Base-by-base conservation (phyloP, 2,329 filamentous ascomycete genomes). In the Botrytis sinoallii region DNA sequence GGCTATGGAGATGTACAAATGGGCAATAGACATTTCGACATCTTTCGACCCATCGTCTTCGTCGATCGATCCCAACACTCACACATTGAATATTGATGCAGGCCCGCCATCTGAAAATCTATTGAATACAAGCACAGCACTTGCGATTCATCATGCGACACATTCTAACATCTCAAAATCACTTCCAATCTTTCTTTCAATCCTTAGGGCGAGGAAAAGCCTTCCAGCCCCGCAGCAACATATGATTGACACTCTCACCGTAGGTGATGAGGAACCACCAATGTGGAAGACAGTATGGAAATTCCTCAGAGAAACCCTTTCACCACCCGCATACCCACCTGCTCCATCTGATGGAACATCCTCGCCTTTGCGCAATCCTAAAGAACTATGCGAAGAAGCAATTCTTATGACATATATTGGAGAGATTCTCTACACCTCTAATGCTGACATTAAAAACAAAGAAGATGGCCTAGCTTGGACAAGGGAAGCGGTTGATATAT, bases 321-420 rank as follows among this genome's bases (percentile, higher is more conserved):
- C 55, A 25, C 85, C 87, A 8, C 89, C 91, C 0, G 83, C 86
- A 2, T 97, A 94, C 80, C 94, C 95, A 0, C 82, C 89, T 0
- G 87, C 92, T 0, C 92, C 91, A 0, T 85, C 88, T 0, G 90
- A 93, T 67, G 95, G 95, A 71, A 88, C 92, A 65, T 83, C 88
- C 4, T 86, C 91, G 0, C 89, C 95, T 0, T 83, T 86, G 73
- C 91, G 93, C 65, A 88, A 88, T 72, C 80, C 89, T 16, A 85
- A 87, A 42, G 89, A 93, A 76, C 87, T 88, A 55, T 98, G 95
- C 82, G 92, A 96, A 77, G 95, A 98, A 82, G 94, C 94, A 4
- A 93, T 90, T 0, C 84, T 98, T 22, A 94, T 94, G 86, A 88
- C 94, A 38, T 96, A 97, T 82, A 95, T 98, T 76, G 95, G 95